Evolutionary conservation across 768 basidiomycete genomes (phyloP).

Genomic region (Boletus vermiculosoides): DNA sequence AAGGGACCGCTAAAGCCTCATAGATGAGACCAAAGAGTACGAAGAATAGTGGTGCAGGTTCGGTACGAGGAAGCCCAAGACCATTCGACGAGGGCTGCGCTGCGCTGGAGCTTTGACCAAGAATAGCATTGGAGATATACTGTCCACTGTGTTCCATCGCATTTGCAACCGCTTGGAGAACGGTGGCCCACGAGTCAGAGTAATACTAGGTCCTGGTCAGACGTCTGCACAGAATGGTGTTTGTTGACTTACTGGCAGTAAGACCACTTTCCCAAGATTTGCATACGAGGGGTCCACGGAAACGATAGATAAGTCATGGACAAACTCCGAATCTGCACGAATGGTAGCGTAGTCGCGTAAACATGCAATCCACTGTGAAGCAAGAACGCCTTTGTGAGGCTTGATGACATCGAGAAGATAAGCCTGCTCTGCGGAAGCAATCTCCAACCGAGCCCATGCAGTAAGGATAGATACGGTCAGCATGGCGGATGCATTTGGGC

Average conservation of each 20-base stretch:
- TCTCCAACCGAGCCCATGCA: constrained; percentile 92
- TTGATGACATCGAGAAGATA: constrained; percentile 82
- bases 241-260: constrained; percentile 71
- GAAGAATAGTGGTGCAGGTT: constrained; percentile 83
- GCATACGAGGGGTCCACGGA: constrained; percentile 81
- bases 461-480: constrained; percentile 87
- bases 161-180: constrained; percentile 82
- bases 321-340: constrained; percentile 82
- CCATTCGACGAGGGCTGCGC: constrained; percentile 22
- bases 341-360: constrained; percentile 92
- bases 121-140: constrained; percentile 74
- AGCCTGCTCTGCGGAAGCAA: constrained; percentile 66
- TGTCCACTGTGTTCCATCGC: constrained; percentile 71
- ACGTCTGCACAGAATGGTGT: neutral
- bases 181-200: constrained; percentile 72
- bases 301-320: constrained; percentile 71
- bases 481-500: constrained; percentile 95
- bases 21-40: constrained; percentile 92
- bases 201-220: constrained; percentile 65
- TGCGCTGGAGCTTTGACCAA: constrained; percentile 48
- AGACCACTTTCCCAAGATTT: constrained; percentile 85
- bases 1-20: constrained; percentile 71
- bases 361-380: constrained; percentile 83
- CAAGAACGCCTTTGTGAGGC: constrained; percentile 72
- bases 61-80: constrained; percentile 35